Evolutionary conservation across 2,329 filamentous ascomycete species (phyloP).

Genomic region (Talaromyces islandicus): DNA sequence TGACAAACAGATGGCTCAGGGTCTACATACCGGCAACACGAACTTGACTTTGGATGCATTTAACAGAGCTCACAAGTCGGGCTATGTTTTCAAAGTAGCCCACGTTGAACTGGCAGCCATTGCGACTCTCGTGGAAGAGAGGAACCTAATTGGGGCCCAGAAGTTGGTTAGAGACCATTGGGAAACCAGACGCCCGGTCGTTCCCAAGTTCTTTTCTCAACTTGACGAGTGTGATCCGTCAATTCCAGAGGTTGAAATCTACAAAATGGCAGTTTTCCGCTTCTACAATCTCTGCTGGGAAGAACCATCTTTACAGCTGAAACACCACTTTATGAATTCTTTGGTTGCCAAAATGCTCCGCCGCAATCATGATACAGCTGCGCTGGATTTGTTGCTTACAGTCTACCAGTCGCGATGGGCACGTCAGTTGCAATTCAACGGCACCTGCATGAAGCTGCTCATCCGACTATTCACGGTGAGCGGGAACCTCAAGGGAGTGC

Average conservation of each 20-base stretch:
- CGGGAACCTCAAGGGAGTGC: constrained; percentile 28
- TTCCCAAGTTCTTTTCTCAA: constrained; percentile 32
- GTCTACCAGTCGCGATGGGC: constrained; percentile 34
- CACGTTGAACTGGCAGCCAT: constrained; percentile 33
- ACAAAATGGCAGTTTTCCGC: constrained; percentile 32
- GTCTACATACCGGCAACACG: constrained; percentile 31
- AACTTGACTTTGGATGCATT: constrained; percentile 26
- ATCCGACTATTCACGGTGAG: constrained; percentile 26
- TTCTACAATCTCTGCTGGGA: constrained; percentile 34
- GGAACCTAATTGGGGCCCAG: constrained; percentile 25
- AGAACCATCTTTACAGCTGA: constrained; percentile 25
- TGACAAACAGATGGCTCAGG: constrained; percentile 31
- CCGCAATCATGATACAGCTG: constrained; percentile 18
- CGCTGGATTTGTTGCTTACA: constrained; percentile 28
- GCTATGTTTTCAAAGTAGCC: constrained; percentile 24
- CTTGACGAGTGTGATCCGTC: constrained; percentile 20
- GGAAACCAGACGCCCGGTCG: constrained; percentile 18
- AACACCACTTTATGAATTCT: constrained; percentile 29
- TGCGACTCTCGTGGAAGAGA: constrained; percentile 25
- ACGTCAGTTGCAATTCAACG: constrained; percentile 26
- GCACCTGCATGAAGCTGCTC: constrained; percentile 33
- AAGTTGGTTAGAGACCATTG: constrained; percentile 26
- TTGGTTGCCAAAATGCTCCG: constrained; percentile 24
- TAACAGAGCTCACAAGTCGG: constrained; percentile 21
- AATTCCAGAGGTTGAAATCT: constrained; percentile 18